These are phyloP conservation scores for Graphilbum sp. DNA, from an alignment of 2,329 filamentous ascomycete genomes.

Conservation along the genomic window DNA sequence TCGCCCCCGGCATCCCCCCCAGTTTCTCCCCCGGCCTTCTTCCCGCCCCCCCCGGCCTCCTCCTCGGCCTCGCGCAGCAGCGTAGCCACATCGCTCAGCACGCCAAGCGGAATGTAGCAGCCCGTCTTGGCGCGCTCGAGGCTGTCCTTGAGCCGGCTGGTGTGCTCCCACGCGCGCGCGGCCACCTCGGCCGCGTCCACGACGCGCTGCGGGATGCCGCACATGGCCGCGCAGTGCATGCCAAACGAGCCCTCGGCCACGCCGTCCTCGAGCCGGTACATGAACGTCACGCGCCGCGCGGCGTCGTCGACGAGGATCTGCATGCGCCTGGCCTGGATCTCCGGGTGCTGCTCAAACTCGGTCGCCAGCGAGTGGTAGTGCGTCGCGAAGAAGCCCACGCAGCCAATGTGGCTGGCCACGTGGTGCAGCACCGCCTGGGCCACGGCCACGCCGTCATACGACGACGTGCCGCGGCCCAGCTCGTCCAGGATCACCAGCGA, in stretches of 20 bases:
- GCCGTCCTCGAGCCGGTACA: slow-evolving; percentile 86
- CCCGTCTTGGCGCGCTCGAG: slow-evolving; percentile 65
- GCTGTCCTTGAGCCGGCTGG: slow-evolving; percentile 74
- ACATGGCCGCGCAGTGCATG: slow-evolving; percentile 99
- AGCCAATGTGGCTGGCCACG: slow-evolving; percentile 81
- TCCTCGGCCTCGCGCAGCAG: slow-evolving; percentile 42
- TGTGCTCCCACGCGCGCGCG: slow-evolving; percentile 89
- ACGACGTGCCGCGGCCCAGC: slow-evolving; percentile 83
- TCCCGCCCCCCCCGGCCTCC: slow-evolving; percentile 23
- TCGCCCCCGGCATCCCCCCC: slow-evolving; percentile 16
- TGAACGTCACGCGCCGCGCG: slow-evolving; percentile 76
- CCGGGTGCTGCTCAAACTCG: slow-evolving; percentile 79
- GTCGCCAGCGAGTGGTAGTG: slow-evolving; percentile 91
- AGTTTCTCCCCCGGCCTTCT: slow-evolving; percentile 12
- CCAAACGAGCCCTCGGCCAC: slow-evolving; percentile 94
- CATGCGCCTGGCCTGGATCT: slow-evolving; percentile 79
- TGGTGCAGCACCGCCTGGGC: slow-evolving; percentile 96
- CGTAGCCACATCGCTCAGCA: slow-evolving; percentile 76
- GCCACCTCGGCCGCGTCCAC: slow-evolving; percentile 79
- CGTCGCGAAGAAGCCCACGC: slow-evolving; percentile 90
- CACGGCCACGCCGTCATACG: slow-evolving; percentile 91
- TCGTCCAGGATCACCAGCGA: slow-evolving; percentile 96
- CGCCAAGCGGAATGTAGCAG: slow-evolving; percentile 67
- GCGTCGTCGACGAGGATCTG: slow-evolving; percentile 82
- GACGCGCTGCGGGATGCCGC: slow-evolving; percentile 69